These are phyloP conservation scores for Diaporthe vexans DNA, from an alignment of 2,329 filamentous ascomycete species.

Conservation along the genomic window DNA sequence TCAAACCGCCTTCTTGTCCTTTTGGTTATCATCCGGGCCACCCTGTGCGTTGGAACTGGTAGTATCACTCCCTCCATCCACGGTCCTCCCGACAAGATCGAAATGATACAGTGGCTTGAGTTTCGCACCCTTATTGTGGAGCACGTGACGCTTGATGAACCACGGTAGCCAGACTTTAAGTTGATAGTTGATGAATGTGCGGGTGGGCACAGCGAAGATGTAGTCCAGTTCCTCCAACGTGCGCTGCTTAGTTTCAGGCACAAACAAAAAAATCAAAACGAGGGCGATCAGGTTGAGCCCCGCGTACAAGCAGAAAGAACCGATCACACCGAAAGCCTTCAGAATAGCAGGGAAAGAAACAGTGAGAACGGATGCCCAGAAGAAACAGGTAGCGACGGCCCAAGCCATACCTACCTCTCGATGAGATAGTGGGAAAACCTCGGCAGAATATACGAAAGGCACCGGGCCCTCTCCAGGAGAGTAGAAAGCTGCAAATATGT, in stretches of 20 bases:
- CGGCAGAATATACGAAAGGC: conserved; percentile 77
- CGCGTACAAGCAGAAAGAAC: conserved; percentile 67
- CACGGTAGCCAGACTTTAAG: conserved; percentile 68
- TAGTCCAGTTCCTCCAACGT: conserved; percentile 70
- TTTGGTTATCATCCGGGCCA: not conserved
- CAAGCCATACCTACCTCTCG: conserved; percentile 80
- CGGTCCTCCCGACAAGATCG: conserved; percentile 42
- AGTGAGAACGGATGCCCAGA: conserved; percentile 71
- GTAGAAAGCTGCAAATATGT: conserved; percentile 50
- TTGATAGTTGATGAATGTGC: conserved; percentile 70
- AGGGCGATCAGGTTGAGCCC: conserved; percentile 69
- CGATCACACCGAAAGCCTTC: conserved; percentile 54
- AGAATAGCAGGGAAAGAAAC: conserved; percentile 75
- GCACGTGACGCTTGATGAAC: conserved; percentile 70
- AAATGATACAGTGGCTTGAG: conserved; percentile 61
- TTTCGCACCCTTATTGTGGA: conserved; percentile 60
- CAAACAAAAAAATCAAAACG: conserved; percentile 68
- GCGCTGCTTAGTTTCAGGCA: conserved; percentile 70
- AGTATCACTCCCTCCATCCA: conserved; percentile 33
- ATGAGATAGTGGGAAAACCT: conserved; percentile 79
- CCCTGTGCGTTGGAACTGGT: conserved; percentile 15
- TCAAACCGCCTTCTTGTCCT: not conserved
- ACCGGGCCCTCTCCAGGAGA: conserved; percentile 72
- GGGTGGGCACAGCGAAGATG: conserved; percentile 72
- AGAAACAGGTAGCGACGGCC: conserved; percentile 76